A percentile compares a stretch with the other conserved stretches of the same genome.
Conservation (phyloP, 2,329 filamentous ascomycete species). For the Neurospora sp. region DNA sequence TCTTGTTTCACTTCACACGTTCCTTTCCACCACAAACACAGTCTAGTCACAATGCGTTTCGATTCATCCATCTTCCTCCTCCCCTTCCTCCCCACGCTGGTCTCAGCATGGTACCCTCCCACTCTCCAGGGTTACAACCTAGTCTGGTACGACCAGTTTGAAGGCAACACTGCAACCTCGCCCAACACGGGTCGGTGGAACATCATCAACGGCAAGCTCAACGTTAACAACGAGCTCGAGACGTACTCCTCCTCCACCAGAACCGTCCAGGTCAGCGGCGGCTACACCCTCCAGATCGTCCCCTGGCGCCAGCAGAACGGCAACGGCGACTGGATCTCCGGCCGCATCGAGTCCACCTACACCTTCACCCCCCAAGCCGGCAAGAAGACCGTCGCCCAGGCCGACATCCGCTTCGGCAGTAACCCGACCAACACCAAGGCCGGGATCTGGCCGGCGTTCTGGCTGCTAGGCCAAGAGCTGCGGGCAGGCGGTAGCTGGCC, state of each 20-base stretch:
- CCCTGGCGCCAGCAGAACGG: slow-evolving; percentile 28
- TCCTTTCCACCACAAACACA: background rate
- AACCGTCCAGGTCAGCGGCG: slow-evolving; percentile 42
- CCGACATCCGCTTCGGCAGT: slow-evolving; percentile 34
- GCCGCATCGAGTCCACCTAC: slow-evolving; percentile 37
- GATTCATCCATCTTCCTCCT: slow-evolving; percentile 4
- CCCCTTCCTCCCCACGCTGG: slow-evolving; percentile 17
- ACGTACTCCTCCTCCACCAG: slow-evolving; percentile 32
- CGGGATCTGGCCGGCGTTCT: slow-evolving; percentile 45
- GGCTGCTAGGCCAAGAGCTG: slow-evolving; percentile 39
- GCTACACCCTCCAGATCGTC: slow-evolving; percentile 40
- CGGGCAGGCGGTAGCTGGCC: slow-evolving; percentile 38
- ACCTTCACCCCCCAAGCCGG: slow-evolving; percentile 34
- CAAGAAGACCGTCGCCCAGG: slow-evolving; percentile 32
- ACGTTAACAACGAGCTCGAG: slow-evolving; percentile 40
- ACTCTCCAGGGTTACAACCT: slow-evolving; percentile 30
- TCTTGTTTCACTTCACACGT: background rate
- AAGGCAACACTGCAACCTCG: slow-evolving; percentile 27
- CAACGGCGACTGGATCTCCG: slow-evolving; percentile 37
- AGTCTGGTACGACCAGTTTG: slow-evolving; percentile 37
- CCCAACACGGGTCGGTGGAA: slow-evolving; percentile 35
- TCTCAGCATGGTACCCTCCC: slow-evolving; percentile 28
- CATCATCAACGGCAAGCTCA: slow-evolving; percentile 32
- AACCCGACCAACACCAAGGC: slow-evolving; percentile 30
- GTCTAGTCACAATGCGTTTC: slow-evolving; percentile 8